phyloP scores from a whole-genome alignment of 2,329 filamentous ascomycete species.

The Plectosphaerella cucumerina region DNA sequence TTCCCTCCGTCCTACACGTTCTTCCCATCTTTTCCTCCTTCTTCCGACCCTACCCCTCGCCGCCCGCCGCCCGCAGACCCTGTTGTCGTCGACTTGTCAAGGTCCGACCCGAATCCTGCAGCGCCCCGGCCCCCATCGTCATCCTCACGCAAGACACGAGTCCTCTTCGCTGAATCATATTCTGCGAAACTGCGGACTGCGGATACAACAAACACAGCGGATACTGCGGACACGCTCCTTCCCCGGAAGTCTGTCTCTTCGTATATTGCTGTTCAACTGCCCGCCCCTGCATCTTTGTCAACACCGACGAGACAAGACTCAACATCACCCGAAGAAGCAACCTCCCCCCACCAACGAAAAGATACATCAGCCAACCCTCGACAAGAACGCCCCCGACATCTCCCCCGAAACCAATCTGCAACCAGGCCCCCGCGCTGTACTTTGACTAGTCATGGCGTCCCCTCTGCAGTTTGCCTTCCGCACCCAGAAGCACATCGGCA shows the following conservation, averaged over 20 bases:
- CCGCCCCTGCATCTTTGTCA: too few relatives aligned
- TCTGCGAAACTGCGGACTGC: too few relatives aligned
- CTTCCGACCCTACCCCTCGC: not conserved
- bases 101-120: too few relatives aligned
- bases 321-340: too few relatives aligned
- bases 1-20: constrained; percentile 3
- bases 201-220: too few relatives aligned
- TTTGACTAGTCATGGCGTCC: constrained; percentile 91
- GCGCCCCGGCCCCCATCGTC: too few relatives aligned
- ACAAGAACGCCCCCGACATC: constrained; percentile 11
- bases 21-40: constrained; percentile 4
- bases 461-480: constrained; percentile 95
- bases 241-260: too few relatives aligned
- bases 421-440: constrained; percentile 52
- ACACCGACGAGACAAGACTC: too few relatives aligned
- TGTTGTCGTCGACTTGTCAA: not conserved
- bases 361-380: not conserved
- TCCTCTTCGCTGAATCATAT: too few relatives aligned
- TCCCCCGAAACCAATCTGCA: constrained; percentile 17
- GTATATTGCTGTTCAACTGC: too few relatives aligned
- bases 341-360: too few relatives aligned
- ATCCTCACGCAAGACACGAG: not conserved
- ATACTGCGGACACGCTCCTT: too few relatives aligned
- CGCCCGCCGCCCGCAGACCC: not conserved
- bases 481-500: constrained; percentile 92